phyloP scores from a whole-genome alignment of 331 rosid species.

The Pyracantha coccinea region DNA sequence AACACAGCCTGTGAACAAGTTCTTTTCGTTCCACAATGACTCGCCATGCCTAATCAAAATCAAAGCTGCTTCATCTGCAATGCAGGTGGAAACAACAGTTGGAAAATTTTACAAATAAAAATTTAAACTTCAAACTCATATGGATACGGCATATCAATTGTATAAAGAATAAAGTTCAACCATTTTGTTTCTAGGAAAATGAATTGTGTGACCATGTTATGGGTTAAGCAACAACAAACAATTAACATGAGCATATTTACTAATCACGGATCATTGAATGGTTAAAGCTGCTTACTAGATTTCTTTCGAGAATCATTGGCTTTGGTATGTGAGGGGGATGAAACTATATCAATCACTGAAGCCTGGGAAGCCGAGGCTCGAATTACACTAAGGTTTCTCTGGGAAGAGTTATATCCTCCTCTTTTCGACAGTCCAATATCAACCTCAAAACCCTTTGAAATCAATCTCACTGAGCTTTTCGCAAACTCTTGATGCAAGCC shows the following conservation, averaged over 20 bases:
- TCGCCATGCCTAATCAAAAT: slow-evolving; percentile 95
- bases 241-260: neutral
- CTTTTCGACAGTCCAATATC: slow-evolving; percentile 39
- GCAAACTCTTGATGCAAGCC: slow-evolving; percentile 29
- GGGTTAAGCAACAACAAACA: neutral
- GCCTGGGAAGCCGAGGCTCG: slow-evolving; percentile 59
- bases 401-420: slow-evolving; percentile 21
- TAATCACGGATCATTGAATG: neutral
- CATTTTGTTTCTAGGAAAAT: neutral
- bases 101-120: slow-evolving; percentile 6
- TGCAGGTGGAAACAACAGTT: slow-evolving; percentile 4
- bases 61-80: slow-evolving; percentile 89
- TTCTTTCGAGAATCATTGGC: slow-evolving; percentile 46
- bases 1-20: slow-evolving; percentile 97
- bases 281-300: slow-evolving; percentile 46
- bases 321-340: slow-evolving; percentile 50
- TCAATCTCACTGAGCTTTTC: slow-evolving; percentile 32
- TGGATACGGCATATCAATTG: neutral
- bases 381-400: slow-evolving; percentile 27
- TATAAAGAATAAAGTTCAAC: neutral
- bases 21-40: slow-evolving; percentile 94
- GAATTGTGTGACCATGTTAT: neutral
- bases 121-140: slow-evolving; percentile 1
- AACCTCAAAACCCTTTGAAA: slow-evolving; percentile 31
- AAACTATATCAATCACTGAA: slow-evolving; percentile 61